Percentiles rank a stretch among this genome's conserved stretches.
Evolutionary conservation across 2,329 filamentous ascomycete genomes (phyloP).

Genomic region (Lasiodiplodia hormozganensis): DNA sequence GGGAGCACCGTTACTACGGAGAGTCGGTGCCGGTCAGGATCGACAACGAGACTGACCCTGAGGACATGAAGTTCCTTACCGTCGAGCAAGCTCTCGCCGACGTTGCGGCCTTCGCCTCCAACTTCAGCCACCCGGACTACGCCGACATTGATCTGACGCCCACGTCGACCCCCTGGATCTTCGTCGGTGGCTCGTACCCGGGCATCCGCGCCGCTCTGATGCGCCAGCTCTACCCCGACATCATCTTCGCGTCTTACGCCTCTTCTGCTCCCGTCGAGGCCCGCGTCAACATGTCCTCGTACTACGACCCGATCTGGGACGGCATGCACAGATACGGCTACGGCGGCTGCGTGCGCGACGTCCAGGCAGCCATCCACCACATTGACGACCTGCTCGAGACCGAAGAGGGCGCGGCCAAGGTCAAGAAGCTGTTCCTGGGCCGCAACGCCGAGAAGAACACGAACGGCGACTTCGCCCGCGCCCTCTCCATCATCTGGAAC

Average conservation of each 20-base stretch:
- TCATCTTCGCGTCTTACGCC: constrained; percentile 46
- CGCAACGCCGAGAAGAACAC: constrained; percentile 56
- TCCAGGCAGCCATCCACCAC: constrained; percentile 56
- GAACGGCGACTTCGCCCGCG: constrained; percentile 55
- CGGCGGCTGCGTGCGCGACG: constrained; percentile 58
- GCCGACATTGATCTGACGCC: constrained; percentile 47
- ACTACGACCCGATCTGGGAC: constrained; percentile 58
- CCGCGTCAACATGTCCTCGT: constrained; percentile 56
- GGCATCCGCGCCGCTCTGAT: constrained; percentile 49
- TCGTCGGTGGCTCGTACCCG: constrained; percentile 48
- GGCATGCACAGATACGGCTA: constrained; percentile 52
- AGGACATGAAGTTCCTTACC: constrained; percentile 46
- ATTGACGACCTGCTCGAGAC: constrained; percentile 55
- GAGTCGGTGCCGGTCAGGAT: constrained; percentile 46
- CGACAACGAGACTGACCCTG: constrained; percentile 40
- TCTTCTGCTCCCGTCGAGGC: constrained; percentile 54
- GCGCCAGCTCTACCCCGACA: constrained; percentile 47
- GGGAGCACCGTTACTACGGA: constrained; percentile 52
- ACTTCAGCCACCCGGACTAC: constrained; percentile 45
- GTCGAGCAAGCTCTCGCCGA: constrained; percentile 53
- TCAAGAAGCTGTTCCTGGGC: constrained; percentile 56
- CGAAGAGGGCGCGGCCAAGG: constrained; percentile 41
- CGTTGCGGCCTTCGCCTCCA: constrained; percentile 48
- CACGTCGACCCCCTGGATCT: constrained; percentile 46
- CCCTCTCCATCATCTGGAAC: constrained; percentile 48